Evolutionary conservation across 129 eudicot genomes (phyloP).

Genomic region (Glebionis coronaria): DNA sequence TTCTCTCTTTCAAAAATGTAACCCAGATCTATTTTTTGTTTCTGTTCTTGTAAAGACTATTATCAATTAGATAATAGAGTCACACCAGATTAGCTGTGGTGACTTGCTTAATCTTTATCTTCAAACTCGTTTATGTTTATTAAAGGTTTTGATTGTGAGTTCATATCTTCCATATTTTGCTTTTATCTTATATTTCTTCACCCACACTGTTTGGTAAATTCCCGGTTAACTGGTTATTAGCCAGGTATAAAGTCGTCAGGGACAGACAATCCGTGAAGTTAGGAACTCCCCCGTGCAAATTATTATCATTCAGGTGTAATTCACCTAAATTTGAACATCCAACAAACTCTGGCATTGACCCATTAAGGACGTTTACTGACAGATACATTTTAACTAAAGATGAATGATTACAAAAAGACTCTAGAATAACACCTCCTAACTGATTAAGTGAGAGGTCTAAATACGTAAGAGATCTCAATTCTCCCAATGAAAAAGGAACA

Average conservation of each 20-base stretch:
- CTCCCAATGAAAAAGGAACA: conserved; percentile 11
- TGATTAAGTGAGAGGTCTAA: conserved; percentile 16
- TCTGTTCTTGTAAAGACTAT: too few relatives aligned
- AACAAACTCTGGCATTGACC: conserved; percentile 22
- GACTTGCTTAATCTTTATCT: too few relatives aligned
- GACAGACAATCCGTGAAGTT: neutral
- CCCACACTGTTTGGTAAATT: too few relatives aligned
- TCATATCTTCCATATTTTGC: too few relatives aligned
- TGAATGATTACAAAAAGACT: conserved; percentile 16
- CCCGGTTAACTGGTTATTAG: conserved; percentile 14
- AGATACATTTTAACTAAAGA: conserved; percentile 14
- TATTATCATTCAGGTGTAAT: neutral
- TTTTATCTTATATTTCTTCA: too few relatives aligned
- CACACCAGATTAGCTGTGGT: too few relatives aligned
- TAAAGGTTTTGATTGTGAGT: too few relatives aligned
- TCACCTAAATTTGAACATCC: conserved; percentile 4
- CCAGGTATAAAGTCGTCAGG: neutral
- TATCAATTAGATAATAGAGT: too few relatives aligned
- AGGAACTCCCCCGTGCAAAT: neutral
- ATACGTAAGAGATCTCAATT: neutral
- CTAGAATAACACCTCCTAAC: conserved; percentile 5
- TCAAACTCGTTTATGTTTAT: too few relatives aligned
- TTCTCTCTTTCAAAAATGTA: too few relatives aligned
- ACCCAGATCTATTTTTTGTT: too few relatives aligned
- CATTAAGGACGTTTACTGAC: conserved; percentile 23